Base-by-base conservation (phyloP, 2,329 filamentous ascomycete genomes). In the Fusarium drepaniforme region DNA sequence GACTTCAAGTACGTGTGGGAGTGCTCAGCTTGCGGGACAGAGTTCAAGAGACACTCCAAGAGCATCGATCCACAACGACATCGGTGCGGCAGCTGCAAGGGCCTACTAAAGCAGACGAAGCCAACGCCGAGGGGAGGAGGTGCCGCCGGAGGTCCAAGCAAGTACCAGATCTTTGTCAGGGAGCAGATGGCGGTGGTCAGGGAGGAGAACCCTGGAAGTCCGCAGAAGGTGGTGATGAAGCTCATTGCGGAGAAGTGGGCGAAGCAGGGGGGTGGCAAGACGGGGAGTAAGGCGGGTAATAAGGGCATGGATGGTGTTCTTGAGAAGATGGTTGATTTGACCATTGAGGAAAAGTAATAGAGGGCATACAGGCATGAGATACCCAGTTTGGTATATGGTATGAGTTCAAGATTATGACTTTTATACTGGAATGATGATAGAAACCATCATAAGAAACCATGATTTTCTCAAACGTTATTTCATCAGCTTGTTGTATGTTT, bases 1-100 rank as follows among this genome's bases (percentile, higher is more conserved):
- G 93, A 96, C 77, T 98, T 94, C 85, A 97, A 96, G 85, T 99
- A 96, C 81, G 85, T 96, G 23, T 98, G 97, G 96, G 86, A 89
- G 49, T 98, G 96, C 81, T 84, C 77, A 21, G 84, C 80, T 4
- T 98, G 97, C 80, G 88, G 86, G 0, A 84, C 89, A 37, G 92
- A 94, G 81, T 97, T 93, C 82, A 94, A 95, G 80, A 88, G 96
- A 6, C 96, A 98, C 82, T 95, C 93, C 18, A 94, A 93, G 83
- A 97, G 94, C 80, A 94, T 98, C 75, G 91, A 98, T 81, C 88
- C 93, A 0, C 80, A 81, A 35, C 89, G 90, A 58, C 92, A 95
- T 77, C 89, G 90, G 1, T 98, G 96, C 81, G 95, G 95, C 2
- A 85, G 82, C n/a, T 98, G 96, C 82, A 93, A 91, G 79, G 87